Conservation (phyloP, 1,284 basidiomycete genomes). For the Cryptococcus neoformans region DNA sequence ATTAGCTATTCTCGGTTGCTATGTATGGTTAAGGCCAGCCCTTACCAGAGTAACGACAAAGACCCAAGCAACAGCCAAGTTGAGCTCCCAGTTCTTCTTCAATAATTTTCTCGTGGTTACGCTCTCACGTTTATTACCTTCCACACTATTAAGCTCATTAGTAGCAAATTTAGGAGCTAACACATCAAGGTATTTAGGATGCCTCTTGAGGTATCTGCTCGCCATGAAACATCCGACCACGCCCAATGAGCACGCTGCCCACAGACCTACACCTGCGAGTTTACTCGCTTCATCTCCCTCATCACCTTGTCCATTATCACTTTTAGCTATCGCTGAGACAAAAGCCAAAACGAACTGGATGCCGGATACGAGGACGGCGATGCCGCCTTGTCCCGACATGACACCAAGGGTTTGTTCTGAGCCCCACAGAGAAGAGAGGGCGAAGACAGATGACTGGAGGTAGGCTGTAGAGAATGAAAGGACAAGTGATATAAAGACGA, state of each 20-base stretch:
- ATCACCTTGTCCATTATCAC: background rate
- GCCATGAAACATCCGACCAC: conserved; percentile 27
- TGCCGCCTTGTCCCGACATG: conserved; percentile 49
- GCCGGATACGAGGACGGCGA: conserved; percentile 45
- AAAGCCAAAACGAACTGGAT: conserved; percentile 41
- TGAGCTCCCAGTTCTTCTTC: conserved; percentile 63
- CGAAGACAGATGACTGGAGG: conserved; percentile 46
- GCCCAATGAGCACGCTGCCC: conserved; percentile 33
- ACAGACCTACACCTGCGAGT: conserved; percentile 40
- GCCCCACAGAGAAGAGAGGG: conserved; percentile 40
- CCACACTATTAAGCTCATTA: conserved; percentile 2
- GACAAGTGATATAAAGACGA: conserved; percentile 33
- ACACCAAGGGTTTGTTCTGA: conserved; percentile 42
- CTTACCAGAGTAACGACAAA: conserved; percentile 76
- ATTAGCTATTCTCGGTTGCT: background rate
- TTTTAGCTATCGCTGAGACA: conserved; percentile 15
- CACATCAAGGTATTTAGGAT: conserved; percentile 27
- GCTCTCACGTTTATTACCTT: conserved; percentile 9
- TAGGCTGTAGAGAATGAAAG: conserved; percentile 38
- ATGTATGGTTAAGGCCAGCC: conserved; percentile 1
- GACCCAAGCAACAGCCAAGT: conserved; percentile 69
- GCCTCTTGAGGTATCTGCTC: conserved; percentile 22
- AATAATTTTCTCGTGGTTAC: conserved; percentile 28
- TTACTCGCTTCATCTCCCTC: conserved; percentile 12
- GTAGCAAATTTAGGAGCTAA: background rate